phyloP scores from a whole-genome alignment of 2,329 filamentous ascomycete genomes.

The Fusarium temperatum region DNA sequence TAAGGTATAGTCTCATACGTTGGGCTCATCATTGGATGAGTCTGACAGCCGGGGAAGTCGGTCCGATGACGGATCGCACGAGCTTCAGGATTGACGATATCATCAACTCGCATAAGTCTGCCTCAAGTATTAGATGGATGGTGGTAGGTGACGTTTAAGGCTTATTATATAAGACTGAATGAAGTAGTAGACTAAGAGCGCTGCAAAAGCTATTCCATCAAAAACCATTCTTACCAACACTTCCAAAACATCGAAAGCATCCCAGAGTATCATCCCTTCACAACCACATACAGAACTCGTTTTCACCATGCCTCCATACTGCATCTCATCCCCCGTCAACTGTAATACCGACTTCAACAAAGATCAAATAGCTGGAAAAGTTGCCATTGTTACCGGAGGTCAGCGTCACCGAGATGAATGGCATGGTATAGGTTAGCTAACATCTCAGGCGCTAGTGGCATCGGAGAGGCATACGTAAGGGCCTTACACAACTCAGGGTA shows the following conservation, averaged over 20 bases:
- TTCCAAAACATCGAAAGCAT: no score
- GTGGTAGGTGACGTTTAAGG: no score
- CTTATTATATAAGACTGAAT: rapidly evolving
- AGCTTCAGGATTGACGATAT: background rate
- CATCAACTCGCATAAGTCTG: background rate
- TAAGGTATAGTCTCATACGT: rapidly evolving
- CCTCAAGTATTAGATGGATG: rapidly evolving
- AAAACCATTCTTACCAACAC: rapidly evolving
- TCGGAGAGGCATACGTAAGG: background rate
- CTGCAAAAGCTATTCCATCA: rapidly evolving
- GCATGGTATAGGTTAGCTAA: background rate
- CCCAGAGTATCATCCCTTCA: rapidly evolving
- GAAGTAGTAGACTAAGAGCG: rapidly evolving
- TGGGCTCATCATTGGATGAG: background rate
- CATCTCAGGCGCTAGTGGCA: background rate
- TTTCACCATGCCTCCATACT: background rate
- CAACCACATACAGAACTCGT: no score
- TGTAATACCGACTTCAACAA: no score
- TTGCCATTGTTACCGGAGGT: background rate
- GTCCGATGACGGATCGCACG: background rate
- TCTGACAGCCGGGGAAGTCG: rapidly evolving
- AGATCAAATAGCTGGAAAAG: background rate
- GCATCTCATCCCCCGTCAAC: rapidly evolving
- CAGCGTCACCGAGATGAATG: rapidly evolving
- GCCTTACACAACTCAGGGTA: background rate